Conservation (phyloP, 306 rosid species). For the Potentilla sterilis region DNA sequence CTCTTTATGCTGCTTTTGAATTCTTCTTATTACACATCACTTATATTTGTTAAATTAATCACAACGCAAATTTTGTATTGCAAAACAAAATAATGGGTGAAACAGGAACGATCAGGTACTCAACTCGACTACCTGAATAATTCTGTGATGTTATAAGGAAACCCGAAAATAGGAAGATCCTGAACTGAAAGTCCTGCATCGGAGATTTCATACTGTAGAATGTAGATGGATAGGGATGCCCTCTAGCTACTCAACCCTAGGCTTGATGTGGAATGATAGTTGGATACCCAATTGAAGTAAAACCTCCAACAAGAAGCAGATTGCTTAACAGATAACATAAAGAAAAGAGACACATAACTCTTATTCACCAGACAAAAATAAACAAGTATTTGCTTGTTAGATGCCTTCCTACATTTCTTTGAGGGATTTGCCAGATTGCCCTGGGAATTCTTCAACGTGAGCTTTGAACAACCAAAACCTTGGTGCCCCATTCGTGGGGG, state of each 20-base stretch:
- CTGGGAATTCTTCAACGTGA: not conserved
- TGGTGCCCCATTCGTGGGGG: slow-evolving; percentile 26
- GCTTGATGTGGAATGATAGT: not conserved
- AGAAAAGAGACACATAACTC: not conserved
- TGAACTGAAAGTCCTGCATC: not conserved
- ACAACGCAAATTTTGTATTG: not conserved
- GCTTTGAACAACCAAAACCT: not conserved
- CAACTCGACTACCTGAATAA: not conserved
- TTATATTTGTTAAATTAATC: not conserved
- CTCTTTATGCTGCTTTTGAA: not conserved
- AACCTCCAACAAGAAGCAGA: not conserved
- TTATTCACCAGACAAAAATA: not conserved
- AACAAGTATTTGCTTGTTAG: slow-evolving; percentile 4
- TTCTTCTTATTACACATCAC: not conserved
- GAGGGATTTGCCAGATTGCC: slow-evolving; percentile 29
- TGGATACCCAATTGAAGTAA: not conserved
- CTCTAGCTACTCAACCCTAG: not conserved
- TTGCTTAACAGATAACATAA: not conserved
- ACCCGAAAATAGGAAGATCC: not conserved
- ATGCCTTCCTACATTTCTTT: slow-evolving; percentile 8
- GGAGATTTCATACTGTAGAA: not conserved
- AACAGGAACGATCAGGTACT: not conserved
- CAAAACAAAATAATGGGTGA: not conserved
- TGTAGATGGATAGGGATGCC: not conserved
- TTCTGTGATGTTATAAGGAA: not conserved